Base-by-base conservation (phyloP, 345 rosid genomes). In the Linum tenue region DNA sequence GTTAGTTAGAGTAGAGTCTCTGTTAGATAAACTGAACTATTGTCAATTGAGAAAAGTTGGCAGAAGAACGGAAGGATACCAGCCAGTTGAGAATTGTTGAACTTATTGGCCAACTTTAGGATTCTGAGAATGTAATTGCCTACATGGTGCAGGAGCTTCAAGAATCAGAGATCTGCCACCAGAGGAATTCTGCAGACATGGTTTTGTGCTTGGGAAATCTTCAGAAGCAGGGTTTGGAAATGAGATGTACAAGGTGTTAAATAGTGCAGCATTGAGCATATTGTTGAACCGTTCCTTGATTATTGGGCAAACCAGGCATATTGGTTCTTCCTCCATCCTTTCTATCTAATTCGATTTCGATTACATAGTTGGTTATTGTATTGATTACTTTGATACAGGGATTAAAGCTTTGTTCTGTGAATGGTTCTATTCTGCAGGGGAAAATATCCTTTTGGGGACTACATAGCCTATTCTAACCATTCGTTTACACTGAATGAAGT, bases 261-360 rank as follows among this genome's bases (percentile, higher is more conserved):
- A 90, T 22, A 95, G 77, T 37, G 99, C 90, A n/a, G 97, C 97
- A 1, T 79, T 90, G 68, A 90, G 97, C 63, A 61, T 94, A 38
- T 85, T 94, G 83, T 70, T 94, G 80, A 90, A 90, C 75, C 92
- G 99, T 76, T 94, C 99, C 15, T 80, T 94, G 75, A 94, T 94
- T 77, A 85, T 94, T 80, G 96, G 96, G 80, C 96, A 94, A 78
- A 90, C 97, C 92, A 94, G 99, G 99, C 97, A 94, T 79, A 86
- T 87, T 86, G 99, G 95, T 94, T 82, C 96, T 88, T 88, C 80
- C 92, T 82, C 82, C 83, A 80, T 82, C 96, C 97, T 86, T 79
- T 75, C 84, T 79, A 71, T 80, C 80, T 58, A 36, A 72, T 67
- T 58, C 65, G 53, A 56, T 55, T 63, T 14, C 58, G 31, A 51